Conservation (phyloP, 805 yeast species). For the Millerozyma miso region DNA sequence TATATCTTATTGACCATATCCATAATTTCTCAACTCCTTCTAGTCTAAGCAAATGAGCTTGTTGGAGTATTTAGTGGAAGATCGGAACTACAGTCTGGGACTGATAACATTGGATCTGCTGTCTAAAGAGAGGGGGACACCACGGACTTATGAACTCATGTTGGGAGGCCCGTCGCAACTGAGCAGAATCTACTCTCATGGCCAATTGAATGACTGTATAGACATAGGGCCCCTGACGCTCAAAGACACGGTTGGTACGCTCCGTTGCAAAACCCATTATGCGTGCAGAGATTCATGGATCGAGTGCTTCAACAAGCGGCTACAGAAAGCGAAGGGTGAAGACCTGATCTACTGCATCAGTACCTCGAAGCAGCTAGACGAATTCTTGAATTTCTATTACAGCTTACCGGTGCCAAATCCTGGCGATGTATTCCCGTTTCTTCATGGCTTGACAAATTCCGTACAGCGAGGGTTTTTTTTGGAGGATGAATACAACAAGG, state of each 20-base stretch:
- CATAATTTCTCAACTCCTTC: no score
- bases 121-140: no score
- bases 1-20: no score
- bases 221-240: no score
- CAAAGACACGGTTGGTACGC: background rate
- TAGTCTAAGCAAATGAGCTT: background rate
- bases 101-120: no score
- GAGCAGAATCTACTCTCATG: no score
- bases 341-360: slow-evolving; percentile 6
- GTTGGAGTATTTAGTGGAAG: background rate
- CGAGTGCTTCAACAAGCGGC: slow-evolving; percentile 1
- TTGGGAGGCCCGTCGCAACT: no score
- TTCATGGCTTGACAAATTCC: slow-evolving; percentile 27
- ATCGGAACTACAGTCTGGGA: background rate
- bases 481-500: slow-evolving; percentile 6
- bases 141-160: no score
- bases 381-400: slow-evolving; percentile 15
- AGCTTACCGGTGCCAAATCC: slow-evolving; percentile 11
- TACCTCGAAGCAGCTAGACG: slow-evolving; percentile 10
- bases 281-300: background rate
- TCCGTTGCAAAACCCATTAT: background rate
- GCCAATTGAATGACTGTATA: no score
- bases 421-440: slow-evolving; percentile 26
- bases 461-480: slow-evolving; percentile 26
- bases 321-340: background rate